phyloP scores from a whole-genome alignment of 1,284 basidiomycete species.

The Fistulina hepatica region DNA sequence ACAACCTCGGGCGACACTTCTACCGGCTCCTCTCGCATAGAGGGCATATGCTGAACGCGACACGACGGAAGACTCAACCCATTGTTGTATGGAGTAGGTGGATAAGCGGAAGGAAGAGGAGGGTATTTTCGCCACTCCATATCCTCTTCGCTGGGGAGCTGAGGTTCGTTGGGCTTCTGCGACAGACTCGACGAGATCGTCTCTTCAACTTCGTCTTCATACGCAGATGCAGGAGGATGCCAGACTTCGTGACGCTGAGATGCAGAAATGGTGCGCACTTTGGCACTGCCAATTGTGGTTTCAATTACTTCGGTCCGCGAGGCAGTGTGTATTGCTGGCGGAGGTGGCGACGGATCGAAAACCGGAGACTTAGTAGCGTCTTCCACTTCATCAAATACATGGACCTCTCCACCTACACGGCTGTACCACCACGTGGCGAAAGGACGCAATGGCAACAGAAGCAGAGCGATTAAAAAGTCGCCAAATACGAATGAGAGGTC shows the following conservation, averaged over 20 bases:
- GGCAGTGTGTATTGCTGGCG: too few relatives aligned
- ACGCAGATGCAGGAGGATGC: conserved; percentile 29
- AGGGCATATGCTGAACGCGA: conserved; percentile 14
- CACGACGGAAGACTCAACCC: conserved; percentile 11
- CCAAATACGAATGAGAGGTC: conserved; percentile 47
- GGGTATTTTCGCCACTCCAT: conserved; percentile 21
- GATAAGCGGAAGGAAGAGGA: conserved; percentile 19
- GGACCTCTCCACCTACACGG: too few relatives aligned
- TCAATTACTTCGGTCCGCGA: too few relatives aligned
- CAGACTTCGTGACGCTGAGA: conserved; percentile 28
- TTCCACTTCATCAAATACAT: too few relatives aligned
- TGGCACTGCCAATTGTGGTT: too few relatives aligned
- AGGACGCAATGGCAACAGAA: conserved; percentile 41
- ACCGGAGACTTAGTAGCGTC: too few relatives aligned
- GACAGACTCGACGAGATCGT: not conserved
- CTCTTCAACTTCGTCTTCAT: conserved; percentile 22
- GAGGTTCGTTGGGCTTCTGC: conserved; percentile 7
- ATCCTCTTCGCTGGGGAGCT: conserved; percentile 9
- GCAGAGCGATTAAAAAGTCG: conserved; percentile 50
- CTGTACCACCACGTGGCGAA: conserved; percentile 33
- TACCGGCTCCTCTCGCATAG: conserved; percentile 18
- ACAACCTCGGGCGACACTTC: too few relatives aligned
- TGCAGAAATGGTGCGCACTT: too few relatives aligned
- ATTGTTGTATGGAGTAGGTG: conserved; percentile 20
- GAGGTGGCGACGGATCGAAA: too few relatives aligned